Evolutionary conservation across 1,139 yeast genomes (phyloP).

Genomic region (Ogataea hybrid): DNA sequence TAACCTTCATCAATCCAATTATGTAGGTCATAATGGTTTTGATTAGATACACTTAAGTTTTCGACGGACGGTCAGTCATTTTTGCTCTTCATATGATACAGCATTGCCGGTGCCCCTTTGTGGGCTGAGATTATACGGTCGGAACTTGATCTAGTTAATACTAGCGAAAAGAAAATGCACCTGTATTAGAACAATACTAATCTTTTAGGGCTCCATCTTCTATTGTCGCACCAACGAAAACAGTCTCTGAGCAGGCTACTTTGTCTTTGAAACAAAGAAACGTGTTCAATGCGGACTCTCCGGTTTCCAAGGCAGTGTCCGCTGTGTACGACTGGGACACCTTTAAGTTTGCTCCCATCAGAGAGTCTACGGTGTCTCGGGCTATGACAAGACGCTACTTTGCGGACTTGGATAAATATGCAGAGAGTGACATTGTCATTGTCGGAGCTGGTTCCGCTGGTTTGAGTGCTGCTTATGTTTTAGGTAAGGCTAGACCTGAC

Average conservation of each 20-base stretch:
- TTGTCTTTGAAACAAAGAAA: constrained; percentile 22
- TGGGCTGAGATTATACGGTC: constrained; percentile 66
- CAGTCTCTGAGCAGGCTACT: constrained; percentile 3
- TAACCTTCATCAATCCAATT: constrained; percentile 1
- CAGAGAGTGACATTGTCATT: constrained; percentile 73
- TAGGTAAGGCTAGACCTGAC: constrained; percentile 75
- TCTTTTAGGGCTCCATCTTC: constrained; percentile 21
- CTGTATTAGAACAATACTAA: constrained; percentile 3
- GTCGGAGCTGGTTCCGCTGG: constrained; percentile 84
- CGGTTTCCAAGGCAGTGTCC: constrained; percentile 36
- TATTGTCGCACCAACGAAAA: constrained; percentile 11
- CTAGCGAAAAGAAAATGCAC: constrained; percentile 70
- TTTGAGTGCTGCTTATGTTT: constrained; percentile 67
- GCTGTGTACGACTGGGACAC: constrained; percentile 59
- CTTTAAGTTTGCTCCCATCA: constrained; percentile 67
- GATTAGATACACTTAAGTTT: constrained; percentile 6
- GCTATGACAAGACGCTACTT: constrained; percentile 81
- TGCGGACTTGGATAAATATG: constrained; percentile 68
- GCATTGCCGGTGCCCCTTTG: constrained; percentile 20
- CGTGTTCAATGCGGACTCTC: constrained; percentile 25
- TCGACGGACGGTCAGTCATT: constrained; percentile 12
- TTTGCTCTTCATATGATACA: not conserved
- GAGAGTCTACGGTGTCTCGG: constrained; percentile 79
- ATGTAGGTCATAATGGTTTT: constrained; percentile 8
- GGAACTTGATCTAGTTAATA: constrained; percentile 76